Evolutionary conservation across 2,329 filamentous ascomycete species (phyloP).

Genomic region (Lecanicillium sp.): DNA sequence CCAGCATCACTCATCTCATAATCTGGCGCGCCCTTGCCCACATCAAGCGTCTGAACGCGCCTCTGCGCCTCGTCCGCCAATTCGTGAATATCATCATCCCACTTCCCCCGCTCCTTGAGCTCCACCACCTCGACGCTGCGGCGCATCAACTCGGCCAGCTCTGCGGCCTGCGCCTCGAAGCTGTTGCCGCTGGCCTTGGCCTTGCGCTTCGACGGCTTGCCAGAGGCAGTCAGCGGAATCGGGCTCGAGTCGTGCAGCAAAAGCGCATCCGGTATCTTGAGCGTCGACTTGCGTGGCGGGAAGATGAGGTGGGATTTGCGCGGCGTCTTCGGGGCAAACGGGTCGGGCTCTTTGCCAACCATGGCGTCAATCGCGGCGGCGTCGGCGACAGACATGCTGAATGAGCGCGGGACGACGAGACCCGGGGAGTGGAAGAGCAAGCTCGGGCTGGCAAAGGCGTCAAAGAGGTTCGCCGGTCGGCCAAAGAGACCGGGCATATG

Average conservation of each 20-base stretch:
- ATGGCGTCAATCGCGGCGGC: conserved; percentile 21
- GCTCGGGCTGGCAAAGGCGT: conserved; percentile 52
- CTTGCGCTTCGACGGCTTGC: conserved; percentile 14
- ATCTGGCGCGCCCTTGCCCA: conserved; percentile 26
- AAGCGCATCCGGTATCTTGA: conserved; percentile 44
- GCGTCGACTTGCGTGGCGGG: conserved; percentile 40
- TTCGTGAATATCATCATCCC: conserved; percentile 34
- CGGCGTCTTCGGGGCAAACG: conserved; percentile 22
- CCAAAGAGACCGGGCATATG: conserved; percentile 40
- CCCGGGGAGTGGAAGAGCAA: conserved; percentile 53
- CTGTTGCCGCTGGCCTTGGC: conserved; percentile 30
- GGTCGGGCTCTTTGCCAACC: conserved; percentile 11
- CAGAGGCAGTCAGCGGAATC: conserved; percentile 15
- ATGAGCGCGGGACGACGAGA: conserved; percentile 38
- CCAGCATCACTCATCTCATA: conserved; percentile 25
- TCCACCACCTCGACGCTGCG: conserved; percentile 43
- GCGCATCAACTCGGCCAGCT: conserved; percentile 43
- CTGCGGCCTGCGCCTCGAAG: conserved; percentile 40
- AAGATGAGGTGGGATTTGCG: conserved; percentile 41
- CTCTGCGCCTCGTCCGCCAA: conserved; percentile 29
- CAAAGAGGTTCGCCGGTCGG: conserved; percentile 46
- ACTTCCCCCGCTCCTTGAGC: conserved; percentile 34
- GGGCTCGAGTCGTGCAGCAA: conserved; percentile 39
- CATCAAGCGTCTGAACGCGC: conserved; percentile 33
- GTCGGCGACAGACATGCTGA: conserved; percentile 30